Conservation (phyloP, 805 yeast species). For the Candida golubevii region DNA sequence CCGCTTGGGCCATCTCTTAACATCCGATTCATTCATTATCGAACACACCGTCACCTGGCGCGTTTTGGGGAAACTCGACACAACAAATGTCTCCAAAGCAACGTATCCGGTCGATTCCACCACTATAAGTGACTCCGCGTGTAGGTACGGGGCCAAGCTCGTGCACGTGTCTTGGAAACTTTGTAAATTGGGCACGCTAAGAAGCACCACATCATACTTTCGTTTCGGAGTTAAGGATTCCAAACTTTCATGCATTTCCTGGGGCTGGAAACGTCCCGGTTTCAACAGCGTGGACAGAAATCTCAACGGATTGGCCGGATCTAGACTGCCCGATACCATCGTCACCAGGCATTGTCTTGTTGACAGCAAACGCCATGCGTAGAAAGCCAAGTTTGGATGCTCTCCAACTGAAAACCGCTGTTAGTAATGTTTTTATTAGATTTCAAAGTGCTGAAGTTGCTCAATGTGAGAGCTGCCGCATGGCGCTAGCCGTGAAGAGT, state of each 20-base stretch:
- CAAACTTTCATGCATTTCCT: no score
- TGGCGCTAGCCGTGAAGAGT: not conserved
- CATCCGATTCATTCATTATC: constrained; percentile 60
- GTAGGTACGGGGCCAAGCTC: constrained; percentile 23
- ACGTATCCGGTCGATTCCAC: constrained; percentile 71
- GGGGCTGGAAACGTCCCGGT: constrained; percentile 8
- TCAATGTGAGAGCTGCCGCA: not conserved
- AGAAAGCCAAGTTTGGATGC: constrained; percentile 56
- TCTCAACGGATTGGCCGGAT: constrained; percentile 16
- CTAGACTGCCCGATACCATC: constrained; percentile 32
- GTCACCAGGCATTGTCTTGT: constrained; percentile 38
- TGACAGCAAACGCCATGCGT: constrained; percentile 52
- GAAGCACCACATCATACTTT: constrained; percentile 31
- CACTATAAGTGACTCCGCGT: constrained; percentile 46
- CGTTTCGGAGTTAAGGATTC: no score
- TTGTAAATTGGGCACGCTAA: constrained; percentile 35
- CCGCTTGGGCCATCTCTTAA: constrained; percentile 31
- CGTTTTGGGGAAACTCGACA: constrained; percentile 36
- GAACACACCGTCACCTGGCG: constrained; percentile 41
- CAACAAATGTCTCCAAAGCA: constrained; percentile 66
- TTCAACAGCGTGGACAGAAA: constrained; percentile 17
- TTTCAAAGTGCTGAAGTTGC: not conserved
- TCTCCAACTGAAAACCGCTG: constrained; percentile 39
- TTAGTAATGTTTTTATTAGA: constrained; percentile 8
- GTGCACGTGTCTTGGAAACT: constrained; percentile 31